Evolutionary conservation across 2,329 filamentous ascomycete genomes (phyloP).

Genomic region (Stachybotrys elegans): DNA sequence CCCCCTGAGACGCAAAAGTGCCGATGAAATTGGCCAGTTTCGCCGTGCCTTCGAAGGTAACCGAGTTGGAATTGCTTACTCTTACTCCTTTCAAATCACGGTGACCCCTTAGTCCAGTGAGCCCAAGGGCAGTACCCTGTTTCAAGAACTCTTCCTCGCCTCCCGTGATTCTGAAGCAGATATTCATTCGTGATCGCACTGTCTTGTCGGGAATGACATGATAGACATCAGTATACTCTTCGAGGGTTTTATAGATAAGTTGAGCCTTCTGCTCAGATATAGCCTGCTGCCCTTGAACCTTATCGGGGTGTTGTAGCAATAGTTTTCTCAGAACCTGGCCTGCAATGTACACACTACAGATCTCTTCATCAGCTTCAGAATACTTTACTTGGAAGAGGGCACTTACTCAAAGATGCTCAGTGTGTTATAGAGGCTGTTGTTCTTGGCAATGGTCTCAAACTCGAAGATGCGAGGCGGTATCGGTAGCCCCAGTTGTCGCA

Average conservation of each 20-base stretch:
- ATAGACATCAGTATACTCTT: constrained; percentile 69
- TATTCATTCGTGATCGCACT: constrained; percentile 85
- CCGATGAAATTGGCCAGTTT: constrained; percentile 62
- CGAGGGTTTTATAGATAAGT: constrained; percentile 71
- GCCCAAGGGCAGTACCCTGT: constrained; percentile 59
- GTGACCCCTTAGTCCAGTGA: constrained; percentile 85
- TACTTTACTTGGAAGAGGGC: no score
- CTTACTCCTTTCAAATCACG: constrained; percentile 82
- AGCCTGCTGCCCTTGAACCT: constrained; percentile 73
- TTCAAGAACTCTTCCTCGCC: constrained; percentile 58
- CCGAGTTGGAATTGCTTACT: constrained; percentile 84
- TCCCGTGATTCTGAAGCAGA: constrained; percentile 78
- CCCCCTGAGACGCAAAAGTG: constrained; percentile 49
- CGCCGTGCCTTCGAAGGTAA: constrained; percentile 61
- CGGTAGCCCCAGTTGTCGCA: constrained; percentile 71
- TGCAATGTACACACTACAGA: constrained; percentile 71
- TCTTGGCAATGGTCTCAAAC: constrained; percentile 82
- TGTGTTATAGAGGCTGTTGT: constrained; percentile 95
- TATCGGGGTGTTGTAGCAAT: constrained; percentile 58
- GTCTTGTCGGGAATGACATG: constrained; percentile 68
- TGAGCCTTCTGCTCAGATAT: constrained; percentile 70
- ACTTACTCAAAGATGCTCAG: constrained; percentile 81
- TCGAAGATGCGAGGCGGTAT: constrained; percentile 75
- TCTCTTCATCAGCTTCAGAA: constrained; percentile 9
- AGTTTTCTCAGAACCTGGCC: constrained; percentile 82